Base-by-base conservation (phyloP, 2,329 filamentous ascomycete genomes). In the Berkeleyomyces rouxiae region DNA sequence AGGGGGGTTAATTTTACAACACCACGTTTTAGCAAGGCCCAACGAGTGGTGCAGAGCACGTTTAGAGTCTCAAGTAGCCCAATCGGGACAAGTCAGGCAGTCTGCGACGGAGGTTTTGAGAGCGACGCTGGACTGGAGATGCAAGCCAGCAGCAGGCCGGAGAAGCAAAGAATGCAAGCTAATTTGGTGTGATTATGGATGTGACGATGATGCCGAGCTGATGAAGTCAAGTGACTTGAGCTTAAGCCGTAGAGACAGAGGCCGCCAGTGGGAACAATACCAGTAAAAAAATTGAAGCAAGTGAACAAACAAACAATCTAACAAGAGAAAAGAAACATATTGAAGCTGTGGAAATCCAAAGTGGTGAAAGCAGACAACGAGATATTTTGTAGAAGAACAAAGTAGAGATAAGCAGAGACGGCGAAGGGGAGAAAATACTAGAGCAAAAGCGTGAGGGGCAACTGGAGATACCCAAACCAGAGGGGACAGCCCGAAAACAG, bases 1-100 rank as follows among this genome's bases (percentile, higher is more conserved):
- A 36, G 51, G 33, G 44, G 44, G 10, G 44, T 7, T 60, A 63
- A 60, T 47, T 55, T 63, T n/a, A 44, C 31, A 57, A 31, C 47
- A 37, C 36, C 57, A 60, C 57, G 51, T 36, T 44, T 40, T 36
- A 59, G 47, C 58, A 46, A 43, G 46, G 46, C 43, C 31, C 39
- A 16, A 42, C 40, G n/a, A 49, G 46, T 51, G 46, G 43, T 49
- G 36, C 44, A 10, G 36, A 40, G 16, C 23, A 40, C 37, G 43
- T 40, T 40, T 43, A 40, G 47, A 36, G 36, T 58, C 13, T 58
- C 31, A 37, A 58, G 61, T n/a, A 51, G 60, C 36, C 60, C n/a
- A 47, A 59, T 59, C 23, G 40, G 44, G 43, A 46, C 16, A 59
- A 59, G 58, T 42, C 44, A 46, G 13, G n/a, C 36, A 57, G 53